A percentile compares a stretch with the other conserved stretches of the same genome.
Conservation (phyloP, 2,329 filamentous ascomycete species). For the Colletotrichum noveboracense region DNA sequence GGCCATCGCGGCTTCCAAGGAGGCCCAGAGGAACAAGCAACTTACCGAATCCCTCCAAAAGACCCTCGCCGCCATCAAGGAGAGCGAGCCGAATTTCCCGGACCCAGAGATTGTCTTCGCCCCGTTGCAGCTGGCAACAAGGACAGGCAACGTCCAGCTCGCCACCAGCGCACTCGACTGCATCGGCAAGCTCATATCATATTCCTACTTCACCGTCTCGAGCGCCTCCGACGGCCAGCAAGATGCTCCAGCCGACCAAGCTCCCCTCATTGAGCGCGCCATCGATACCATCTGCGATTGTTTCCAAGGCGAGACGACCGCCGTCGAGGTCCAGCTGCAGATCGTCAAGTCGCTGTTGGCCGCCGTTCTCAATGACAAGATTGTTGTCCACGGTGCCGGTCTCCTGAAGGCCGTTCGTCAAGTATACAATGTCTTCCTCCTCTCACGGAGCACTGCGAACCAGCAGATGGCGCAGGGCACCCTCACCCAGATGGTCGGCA, state of each 20-base stretch:
- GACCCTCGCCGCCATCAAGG: conserved; percentile 85
- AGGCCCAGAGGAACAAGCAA: conserved; percentile 85
- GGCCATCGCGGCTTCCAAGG: conserved; percentile 88
- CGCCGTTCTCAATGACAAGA: conserved; percentile 97
- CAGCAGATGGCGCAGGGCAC: conserved; percentile 98
- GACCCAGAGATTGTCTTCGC: conserved; percentile 92
- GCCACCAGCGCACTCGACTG: conserved; percentile 93
- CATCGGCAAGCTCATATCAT: conserved; percentile 98
- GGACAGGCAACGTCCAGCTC: conserved; percentile 82
- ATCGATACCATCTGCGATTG: conserved; percentile 99
- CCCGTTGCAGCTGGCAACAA: conserved; percentile 87
- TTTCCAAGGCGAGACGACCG: conserved; percentile 95
- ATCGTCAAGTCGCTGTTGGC: conserved; percentile 97
- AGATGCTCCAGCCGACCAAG: conserved; percentile 56
- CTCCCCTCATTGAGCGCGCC: conserved; percentile 91
- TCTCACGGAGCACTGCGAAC: conserved; percentile 92
- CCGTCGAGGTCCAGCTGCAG: conserved; percentile 91
- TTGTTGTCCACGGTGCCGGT: conserved; percentile 95
- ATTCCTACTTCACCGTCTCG: conserved; percentile 92
- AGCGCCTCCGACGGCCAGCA: conserved; percentile 43
- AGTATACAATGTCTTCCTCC: conserved; percentile 98
- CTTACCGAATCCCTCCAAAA: conserved; percentile 81
- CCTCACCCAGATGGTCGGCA: conserved; percentile 97
- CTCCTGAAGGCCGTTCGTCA: conserved; percentile 95
- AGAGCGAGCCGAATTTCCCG: conserved; percentile 79